Evolutionary conservation across 345 rosid species (phyloP), one percentile per base, ranked within the genome.

Genomic region (Passiflora organensis): DNA sequence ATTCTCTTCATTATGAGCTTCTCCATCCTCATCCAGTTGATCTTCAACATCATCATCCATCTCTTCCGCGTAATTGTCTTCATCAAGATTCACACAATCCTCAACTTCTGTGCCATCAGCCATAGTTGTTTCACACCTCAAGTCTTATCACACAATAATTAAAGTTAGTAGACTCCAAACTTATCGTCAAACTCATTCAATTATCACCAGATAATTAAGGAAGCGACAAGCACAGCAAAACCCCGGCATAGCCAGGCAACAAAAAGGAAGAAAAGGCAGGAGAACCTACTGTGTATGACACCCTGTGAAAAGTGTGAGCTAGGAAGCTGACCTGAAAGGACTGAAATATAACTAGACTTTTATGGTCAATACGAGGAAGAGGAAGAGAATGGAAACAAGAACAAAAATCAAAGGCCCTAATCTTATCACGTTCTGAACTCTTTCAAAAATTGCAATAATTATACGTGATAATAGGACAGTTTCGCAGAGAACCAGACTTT

Each of bases 41-140:
- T 86, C 99, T 62, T 83, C 91, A 22, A 71, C 80, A 62, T 89
- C 95, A 69, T 86, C 95, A 28, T 93, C 99, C 56, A 82, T 85
- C 67, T 84, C 91, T 75, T 93, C 99, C 84, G 83, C 83, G 80
- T 87, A 94, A 70, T 81, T 94, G 55, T 91, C 89, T 51, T 89
- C 95, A 17, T 89, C 97, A 59, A 89, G 83, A 72, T 94, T 96
- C 66, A 94, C 99, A 69, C 86, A 80, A 63, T 94, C 99, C 12
- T 87, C 99, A 66, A 78, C 79, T 78, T 87, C 99, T 2, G 81
- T 23, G 23, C 82, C 80, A 46, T 94, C 95, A 39, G 81, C 76
- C 97, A 94, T 86, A 52, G 56, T 48, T 64, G 51, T 59, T 75
- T 79, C 71, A 69, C 69, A 56, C 56, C 61, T 46, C 62, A 72